Evolutionary conservation across 2,329 filamentous ascomycete genomes (phyloP).

Genomic region (Neospermospora avenae): DNA sequence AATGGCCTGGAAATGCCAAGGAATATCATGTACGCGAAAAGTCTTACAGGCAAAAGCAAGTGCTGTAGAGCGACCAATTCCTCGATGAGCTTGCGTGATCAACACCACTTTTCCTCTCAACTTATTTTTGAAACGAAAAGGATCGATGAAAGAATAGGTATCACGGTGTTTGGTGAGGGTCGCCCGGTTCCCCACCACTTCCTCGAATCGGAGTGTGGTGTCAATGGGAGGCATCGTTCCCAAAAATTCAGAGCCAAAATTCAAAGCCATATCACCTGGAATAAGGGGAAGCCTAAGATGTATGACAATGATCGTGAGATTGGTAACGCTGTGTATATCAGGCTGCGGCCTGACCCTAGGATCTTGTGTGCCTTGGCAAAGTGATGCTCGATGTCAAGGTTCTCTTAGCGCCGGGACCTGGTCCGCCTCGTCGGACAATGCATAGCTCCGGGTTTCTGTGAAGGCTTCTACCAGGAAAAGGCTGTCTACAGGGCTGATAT

Average conservation of each 20-base stretch:
- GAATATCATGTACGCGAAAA: neutral
- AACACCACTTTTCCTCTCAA: constrained; percentile 34
- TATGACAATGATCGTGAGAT: neutral
- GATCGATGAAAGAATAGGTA: constrained; percentile 35
- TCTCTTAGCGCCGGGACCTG: constrained; percentile 2
- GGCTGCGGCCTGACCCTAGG: neutral
- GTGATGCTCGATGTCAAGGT: neutral
- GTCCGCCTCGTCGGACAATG: neutral
- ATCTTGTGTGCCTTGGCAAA: neutral
- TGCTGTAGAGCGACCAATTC: constrained; percentile 37
- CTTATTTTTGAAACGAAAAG: constrained; percentile 24
- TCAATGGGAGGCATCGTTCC: constrained; percentile 2
- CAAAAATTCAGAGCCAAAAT: constrained; percentile 7
- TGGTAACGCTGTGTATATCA: neutral
- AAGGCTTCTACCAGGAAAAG: neutral
- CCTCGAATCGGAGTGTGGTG: neutral
- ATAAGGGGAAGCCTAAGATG: neutral
- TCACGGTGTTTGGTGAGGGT: constrained; percentile 49
- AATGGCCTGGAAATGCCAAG: neutral
- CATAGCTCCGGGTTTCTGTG: neutral
- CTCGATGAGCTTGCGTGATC: constrained; percentile 38
- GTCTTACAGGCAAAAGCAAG: constrained; percentile 33
- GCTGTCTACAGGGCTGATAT: neutral
- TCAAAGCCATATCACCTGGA: constrained; percentile 1
- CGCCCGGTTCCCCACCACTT: constrained; percentile 13